phyloP scores from a whole-genome alignment of 208 protist species.

The Crithidia acanthocephali region DNA sequence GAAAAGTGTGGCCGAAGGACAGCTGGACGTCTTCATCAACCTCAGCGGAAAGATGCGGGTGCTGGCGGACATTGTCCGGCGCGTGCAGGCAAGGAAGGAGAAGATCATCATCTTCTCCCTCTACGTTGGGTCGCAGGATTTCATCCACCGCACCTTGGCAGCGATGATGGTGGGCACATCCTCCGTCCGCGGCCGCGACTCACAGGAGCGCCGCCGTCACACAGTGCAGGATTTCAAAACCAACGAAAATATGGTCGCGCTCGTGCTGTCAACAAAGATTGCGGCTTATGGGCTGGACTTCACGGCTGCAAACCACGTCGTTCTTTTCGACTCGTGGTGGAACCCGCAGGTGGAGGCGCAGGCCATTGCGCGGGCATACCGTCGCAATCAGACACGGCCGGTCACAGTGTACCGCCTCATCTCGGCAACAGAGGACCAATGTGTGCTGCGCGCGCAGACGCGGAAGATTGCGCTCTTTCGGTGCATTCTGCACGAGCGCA shows the following conservation, averaged over 20 bases:
- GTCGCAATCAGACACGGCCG: slow-evolving; percentile 97
- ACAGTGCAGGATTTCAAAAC: slow-evolving; percentile 71
- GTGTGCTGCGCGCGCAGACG: slow-evolving; percentile 62
- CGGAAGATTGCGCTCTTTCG: slow-evolving; percentile 82
- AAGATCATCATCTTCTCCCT: slow-evolving; percentile 92
- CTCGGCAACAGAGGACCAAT: slow-evolving; percentile 57
- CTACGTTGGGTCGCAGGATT: slow-evolving; percentile 81
- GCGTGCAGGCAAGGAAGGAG: slow-evolving; percentile 48
- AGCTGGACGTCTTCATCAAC: slow-evolving; percentile 54
- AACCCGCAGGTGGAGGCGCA: slow-evolving; percentile 99
- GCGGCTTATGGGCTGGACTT: slow-evolving; percentile 99
- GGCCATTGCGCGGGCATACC: slow-evolving; percentile 95
- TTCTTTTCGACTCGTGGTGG: slow-evolving; percentile 99
- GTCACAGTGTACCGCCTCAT: slow-evolving; percentile 98
- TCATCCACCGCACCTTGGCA: slow-evolving; percentile 71
- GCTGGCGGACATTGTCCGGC: slow-evolving; percentile 64
- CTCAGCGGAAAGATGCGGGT: slow-evolving; percentile 82
- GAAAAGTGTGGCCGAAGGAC: slow-evolving; percentile 45
- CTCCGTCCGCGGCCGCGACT: slow-evolving; percentile 75
- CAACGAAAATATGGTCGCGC: slow-evolving; percentile 46
- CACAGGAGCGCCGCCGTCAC: slow-evolving; percentile 51
- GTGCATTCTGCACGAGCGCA: slow-evolving; percentile 78
- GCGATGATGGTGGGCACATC: slow-evolving; percentile 56
- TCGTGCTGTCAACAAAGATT: slow-evolving; percentile 97
- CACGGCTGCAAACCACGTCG: slow-evolving; percentile 97